These are phyloP conservation scores for Trichophaea hybrida DNA, from an alignment of 2,329 filamentous ascomycete species.

Conservation along the genomic window DNA sequence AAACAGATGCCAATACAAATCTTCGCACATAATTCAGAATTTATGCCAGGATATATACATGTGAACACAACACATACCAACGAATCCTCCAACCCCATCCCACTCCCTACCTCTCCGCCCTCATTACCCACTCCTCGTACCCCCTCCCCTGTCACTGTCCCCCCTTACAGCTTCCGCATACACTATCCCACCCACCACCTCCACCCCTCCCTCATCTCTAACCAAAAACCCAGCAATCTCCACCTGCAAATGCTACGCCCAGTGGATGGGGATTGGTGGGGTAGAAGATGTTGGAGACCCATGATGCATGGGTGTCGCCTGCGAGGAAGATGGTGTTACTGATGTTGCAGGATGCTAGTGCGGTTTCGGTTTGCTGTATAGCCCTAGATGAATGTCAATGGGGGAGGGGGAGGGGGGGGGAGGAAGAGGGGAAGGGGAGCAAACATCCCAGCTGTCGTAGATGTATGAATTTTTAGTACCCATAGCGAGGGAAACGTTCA, in stretches of 20 bases:
- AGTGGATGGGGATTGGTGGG: constrained; percentile 42
- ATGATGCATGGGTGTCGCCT: constrained; percentile 55
- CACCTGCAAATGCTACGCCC: constrained; percentile 53
- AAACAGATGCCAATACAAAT: too few species aligned
- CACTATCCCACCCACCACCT: constrained; percentile 39
- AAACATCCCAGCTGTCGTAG: constrained; percentile 43
- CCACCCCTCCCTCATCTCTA: constrained; percentile 43
- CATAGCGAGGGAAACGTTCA: constrained; percentile 31
- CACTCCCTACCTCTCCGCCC: too few species aligned
- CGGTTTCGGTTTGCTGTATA: constrained; percentile 58
- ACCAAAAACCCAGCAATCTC: constrained; percentile 58
- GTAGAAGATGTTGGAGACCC: constrained; percentile 46
- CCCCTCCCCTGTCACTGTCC: not conserved
- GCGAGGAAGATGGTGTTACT: constrained; percentile 59
- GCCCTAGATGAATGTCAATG: constrained; percentile 30
- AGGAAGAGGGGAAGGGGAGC: too few species aligned
- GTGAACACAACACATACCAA: too few species aligned
- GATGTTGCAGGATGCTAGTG: constrained; percentile 57
- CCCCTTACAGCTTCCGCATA: constrained; percentile 32
- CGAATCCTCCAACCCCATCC: too few species aligned
- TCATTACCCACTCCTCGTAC: not conserved
- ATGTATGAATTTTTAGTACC: constrained; percentile 34
- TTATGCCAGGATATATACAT: too few species aligned
- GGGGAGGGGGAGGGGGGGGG: too few species aligned
- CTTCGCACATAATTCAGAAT: too few species aligned